A percentile compares a stretch with the other conserved stretches of the same genome.
Evolutionary conservation across 495 filamentous ascomycete genomes (phyloP).

Genomic region (Daldinia loculata): DNA sequence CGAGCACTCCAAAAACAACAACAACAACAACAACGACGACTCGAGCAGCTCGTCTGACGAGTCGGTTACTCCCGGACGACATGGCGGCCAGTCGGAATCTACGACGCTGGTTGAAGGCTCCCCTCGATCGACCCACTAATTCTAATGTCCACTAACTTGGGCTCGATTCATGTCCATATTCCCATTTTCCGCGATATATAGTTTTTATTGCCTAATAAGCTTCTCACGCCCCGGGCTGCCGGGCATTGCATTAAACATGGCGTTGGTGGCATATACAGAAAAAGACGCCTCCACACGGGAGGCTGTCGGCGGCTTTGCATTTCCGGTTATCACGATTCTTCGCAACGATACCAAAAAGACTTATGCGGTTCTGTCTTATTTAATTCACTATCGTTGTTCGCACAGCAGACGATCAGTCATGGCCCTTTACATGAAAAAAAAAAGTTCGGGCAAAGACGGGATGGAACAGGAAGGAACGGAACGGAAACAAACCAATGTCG

Average conservation of each 20-base stretch:
- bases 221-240: constrained; percentile 26
- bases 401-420: constrained; percentile 42
- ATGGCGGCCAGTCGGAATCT: constrained; percentile 26
- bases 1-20: constrained; percentile 12
- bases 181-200: constrained; percentile 39
- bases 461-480: constrained; percentile 37
- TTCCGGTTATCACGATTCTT: constrained; percentile 44
- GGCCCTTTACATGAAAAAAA: constrained; percentile 29
- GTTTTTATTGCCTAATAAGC: constrained; percentile 43
- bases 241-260: constrained; percentile 44
- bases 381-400: constrained; percentile 42
- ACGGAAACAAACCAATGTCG: constrained; percentile 43
- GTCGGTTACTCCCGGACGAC: constrained; percentile 29
- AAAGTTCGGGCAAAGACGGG: constrained; percentile 38
- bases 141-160: constrained; percentile 33
- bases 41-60: constrained; percentile 49
- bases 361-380: constrained; percentile 44
- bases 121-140: constrained; percentile 40
- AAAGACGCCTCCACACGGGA: constrained; percentile 38
- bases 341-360: constrained; percentile 50
- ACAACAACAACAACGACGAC: constrained; percentile 32
- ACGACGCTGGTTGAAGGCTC: constrained; percentile 19
- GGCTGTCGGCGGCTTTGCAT: constrained; percentile 40
- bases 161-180: constrained; percentile 42
- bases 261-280: constrained; percentile 49